Evolutionary conservation across 2,329 filamentous ascomycete genomes (phyloP).

Genomic region (Monosporascus sp.): DNA sequence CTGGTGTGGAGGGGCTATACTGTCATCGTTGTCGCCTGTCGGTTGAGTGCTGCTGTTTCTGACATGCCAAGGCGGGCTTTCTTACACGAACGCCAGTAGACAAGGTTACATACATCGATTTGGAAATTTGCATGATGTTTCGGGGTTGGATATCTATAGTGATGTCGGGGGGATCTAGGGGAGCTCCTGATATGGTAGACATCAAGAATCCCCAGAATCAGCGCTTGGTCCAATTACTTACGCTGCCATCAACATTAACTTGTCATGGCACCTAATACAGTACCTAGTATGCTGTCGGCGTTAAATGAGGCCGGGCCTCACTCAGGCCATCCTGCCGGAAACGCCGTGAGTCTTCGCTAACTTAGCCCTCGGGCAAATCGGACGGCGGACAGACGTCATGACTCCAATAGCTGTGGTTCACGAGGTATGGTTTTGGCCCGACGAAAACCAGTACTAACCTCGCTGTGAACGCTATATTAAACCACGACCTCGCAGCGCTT

Average conservation of each 20-base stretch:
- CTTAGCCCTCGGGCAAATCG: no score
- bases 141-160: no score
- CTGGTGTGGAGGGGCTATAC: constrained; percentile 23
- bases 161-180: no score
- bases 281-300: neutral
- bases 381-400: no score
- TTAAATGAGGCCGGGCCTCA: neutral
- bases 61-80: neutral
- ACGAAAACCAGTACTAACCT: neutral
- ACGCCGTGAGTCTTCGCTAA: constrained; percentile 9
- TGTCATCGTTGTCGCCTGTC: constrained; percentile 31
- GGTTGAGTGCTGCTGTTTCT: constrained; percentile 20
- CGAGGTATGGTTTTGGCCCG: neutral
- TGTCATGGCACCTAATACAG: no score
- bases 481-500: constrained; percentile 6
- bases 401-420: neutral
- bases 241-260: no score
- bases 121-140: no score
- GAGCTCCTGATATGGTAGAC: no score
- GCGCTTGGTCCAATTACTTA: no score
- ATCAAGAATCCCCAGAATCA: no score
- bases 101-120: no score
- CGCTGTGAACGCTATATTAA: neutral
- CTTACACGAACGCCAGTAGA: no score
- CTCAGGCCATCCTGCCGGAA: constrained; percentile 14